These are phyloP conservation scores for Solanum virginianum DNA, from an alignment of 257 asterid genomes.

Conservation along the genomic window DNA sequence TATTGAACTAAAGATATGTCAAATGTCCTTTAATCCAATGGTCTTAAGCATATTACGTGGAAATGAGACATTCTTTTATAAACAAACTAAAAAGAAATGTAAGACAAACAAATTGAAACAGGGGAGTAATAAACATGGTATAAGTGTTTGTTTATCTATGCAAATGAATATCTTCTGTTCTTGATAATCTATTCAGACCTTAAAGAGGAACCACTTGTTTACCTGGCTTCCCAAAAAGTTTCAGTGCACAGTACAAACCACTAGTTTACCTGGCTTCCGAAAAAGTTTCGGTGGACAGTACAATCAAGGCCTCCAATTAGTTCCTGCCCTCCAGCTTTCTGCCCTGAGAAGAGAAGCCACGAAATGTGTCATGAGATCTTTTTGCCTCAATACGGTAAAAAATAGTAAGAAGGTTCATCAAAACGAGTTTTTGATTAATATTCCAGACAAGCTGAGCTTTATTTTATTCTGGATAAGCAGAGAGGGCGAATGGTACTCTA, in stretches of 20 bases:
- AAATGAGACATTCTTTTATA: too few relatives aligned
- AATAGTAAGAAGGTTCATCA: neutral
- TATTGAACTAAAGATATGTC: too few relatives aligned
- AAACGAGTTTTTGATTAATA: neutral
- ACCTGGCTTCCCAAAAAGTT: conserved; percentile 12
- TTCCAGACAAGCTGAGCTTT: neutral
- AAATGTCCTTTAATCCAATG: too few relatives aligned
- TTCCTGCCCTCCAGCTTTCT: conserved; percentile 91
- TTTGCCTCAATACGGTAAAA: neutral
- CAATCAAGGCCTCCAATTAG: conserved; percentile 93
- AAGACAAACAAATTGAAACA: too few relatives aligned
- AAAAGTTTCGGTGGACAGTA: conserved; percentile 55
- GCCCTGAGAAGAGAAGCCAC: conserved; percentile 40
- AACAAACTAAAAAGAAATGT: too few relatives aligned
- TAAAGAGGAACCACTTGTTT: neutral
- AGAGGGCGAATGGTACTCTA: neutral
- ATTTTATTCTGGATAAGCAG: neutral
- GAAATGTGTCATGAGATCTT: neutral
- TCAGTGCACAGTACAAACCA: conserved; percentile 70
- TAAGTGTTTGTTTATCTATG: neutral
- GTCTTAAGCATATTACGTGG: too few relatives aligned
- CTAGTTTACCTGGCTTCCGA: conserved; percentile 1
- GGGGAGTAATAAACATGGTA: neutral
- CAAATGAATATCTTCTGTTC: neutral
- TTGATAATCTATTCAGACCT: neutral